Evolutionary conservation across 371 early-diverging fungal genomes (phyloP), one percentile per base, ranked within the genome.

Genomic region (Apophysomyces ossiformis): DNA sequence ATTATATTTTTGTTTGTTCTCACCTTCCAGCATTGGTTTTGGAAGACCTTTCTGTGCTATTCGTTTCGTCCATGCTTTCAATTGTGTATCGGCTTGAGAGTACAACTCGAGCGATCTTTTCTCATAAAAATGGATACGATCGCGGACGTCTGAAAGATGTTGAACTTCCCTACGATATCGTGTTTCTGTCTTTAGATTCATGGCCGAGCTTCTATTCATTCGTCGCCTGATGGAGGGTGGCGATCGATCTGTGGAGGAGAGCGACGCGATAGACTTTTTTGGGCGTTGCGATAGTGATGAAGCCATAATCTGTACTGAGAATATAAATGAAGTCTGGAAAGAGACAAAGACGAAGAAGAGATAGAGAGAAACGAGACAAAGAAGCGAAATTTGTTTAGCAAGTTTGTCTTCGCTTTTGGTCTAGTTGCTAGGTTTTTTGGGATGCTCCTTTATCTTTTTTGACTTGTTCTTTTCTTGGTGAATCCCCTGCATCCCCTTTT

Each of bases 11-110:
- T 41, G 41, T 8, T 41, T 41, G 1, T 50, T 7, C 21, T 61
- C 45, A 61, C 69, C 65, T 61, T 69, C 65, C 9, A 60, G 63
- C 64, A 69, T 61, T 61, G 65, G 58, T 37, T 57, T 60, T 8
- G 69, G 69, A 12, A 58, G 45, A 11, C 62, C 69, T 61, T 69
- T 69, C 43, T 57, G 43, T 46, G 61, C 57, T 5, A 59, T 37
- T 37, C 54, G 50, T 35, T 45, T 60, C 5, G 65, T 41, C 69
- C 69, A 69, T 45, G 60, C 45, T 5, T 50, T 60, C 15, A 69
- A 39, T 37, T 69, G 54, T 12, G 65, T 47, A 57, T 69, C 65
- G 1, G 18, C n/a, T 21, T 32, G 60, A 43, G 15, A 39, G 61
- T 37, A 69, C 43, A 47, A 57, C 43, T 68, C 63, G 37, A 39